Evolutionary conservation across 2,329 filamentous ascomycete genomes (phyloP).

Genomic region (Pseudopyricularia javanii): DNA sequence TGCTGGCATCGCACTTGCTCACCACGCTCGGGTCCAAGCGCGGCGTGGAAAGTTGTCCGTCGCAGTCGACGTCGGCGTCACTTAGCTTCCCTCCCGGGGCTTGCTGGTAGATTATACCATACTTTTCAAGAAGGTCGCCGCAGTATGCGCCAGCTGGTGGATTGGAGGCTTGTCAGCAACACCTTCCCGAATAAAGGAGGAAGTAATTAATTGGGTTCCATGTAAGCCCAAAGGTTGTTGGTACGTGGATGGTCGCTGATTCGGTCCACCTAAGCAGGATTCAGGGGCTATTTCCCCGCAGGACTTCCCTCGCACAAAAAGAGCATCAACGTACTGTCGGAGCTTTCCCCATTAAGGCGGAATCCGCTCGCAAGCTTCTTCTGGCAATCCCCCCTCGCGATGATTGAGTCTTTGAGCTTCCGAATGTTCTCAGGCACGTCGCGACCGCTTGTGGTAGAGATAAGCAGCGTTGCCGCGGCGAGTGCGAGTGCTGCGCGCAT

Average conservation of each 20-base stretch:
- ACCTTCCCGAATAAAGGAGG: too few relatives aligned
- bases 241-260: too few relatives aligned
- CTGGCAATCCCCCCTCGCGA: slow-evolving; percentile 14
- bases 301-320: too few relatives aligned
- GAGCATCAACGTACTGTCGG: too few relatives aligned
- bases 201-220: too few relatives aligned
- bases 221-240: too few relatives aligned
- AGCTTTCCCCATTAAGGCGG: slow-evolving; percentile 3
- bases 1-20: slow-evolving; percentile 28
- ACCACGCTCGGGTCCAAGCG: slow-evolving; percentile 15
- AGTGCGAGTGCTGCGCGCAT: background rate
- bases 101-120: slow-evolving; percentile 30
- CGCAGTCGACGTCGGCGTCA: slow-evolving; percentile 49
- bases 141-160: slow-evolving; percentile 23
- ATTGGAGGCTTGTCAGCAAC: background rate
- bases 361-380: slow-evolving; percentile 18
- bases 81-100: slow-evolving; percentile 26
- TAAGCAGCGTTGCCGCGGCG: background rate
- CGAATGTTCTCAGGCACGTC: slow-evolving; percentile 14
- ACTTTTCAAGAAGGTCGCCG: slow-evolving; percentile 22
- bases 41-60: slow-evolving; percentile 29
- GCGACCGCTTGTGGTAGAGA: slow-evolving; percentile 2
- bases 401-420: slow-evolving; percentile 18
- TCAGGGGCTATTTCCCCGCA: too few relatives aligned
- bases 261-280: too few relatives aligned